These are phyloP conservation scores for Sugiyamaella paludigena DNA, from an alignment of 1,139 yeast species.

Conservation along the genomic window DNA sequence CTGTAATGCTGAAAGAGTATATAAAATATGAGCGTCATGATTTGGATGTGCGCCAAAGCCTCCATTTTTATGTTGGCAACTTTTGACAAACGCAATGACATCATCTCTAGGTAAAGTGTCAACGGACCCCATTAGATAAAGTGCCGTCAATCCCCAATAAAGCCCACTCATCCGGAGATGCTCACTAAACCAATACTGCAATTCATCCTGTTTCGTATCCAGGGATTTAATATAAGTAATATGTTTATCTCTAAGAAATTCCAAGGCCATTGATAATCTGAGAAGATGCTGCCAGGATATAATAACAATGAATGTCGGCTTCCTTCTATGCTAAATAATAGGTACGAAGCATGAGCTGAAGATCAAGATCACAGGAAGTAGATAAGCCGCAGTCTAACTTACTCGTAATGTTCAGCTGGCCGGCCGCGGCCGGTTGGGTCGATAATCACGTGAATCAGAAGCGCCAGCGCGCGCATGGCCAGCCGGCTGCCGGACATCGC, in stretches of 20 bases:
- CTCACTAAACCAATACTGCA: conserved; percentile 87
- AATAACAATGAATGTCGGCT: too few relatives aligned
- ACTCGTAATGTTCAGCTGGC: too few relatives aligned
- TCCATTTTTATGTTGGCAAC: conserved; percentile 61
- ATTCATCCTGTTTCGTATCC: conserved; percentile 50
- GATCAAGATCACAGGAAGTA: too few relatives aligned
- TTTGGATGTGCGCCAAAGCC: conserved; percentile 89
- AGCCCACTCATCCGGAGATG: conserved; percentile 85
- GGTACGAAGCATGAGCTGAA: too few relatives aligned
- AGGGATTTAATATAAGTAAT: conserved; percentile 51
- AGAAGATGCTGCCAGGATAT: too few relatives aligned
- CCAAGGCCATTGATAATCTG: not conserved
- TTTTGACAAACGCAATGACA: conserved; percentile 62
- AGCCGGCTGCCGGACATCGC: too few relatives aligned
- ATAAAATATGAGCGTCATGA: conserved; percentile 87
- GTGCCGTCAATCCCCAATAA: conserved; percentile 90
- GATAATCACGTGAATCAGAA: too few relatives aligned
- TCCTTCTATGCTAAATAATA: too few relatives aligned
- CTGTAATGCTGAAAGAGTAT: conserved; percentile 86
- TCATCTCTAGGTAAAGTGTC: conserved; percentile 59
- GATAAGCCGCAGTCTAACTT: too few relatives aligned
- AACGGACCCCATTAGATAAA: conserved; percentile 56
- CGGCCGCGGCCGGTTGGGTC: too few relatives aligned
- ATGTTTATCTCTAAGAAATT: conserved; percentile 44
- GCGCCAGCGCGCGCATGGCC: too few relatives aligned